Conservation (phyloP, 306 rosid species). For the Sphenostylis stenocarpa region DNA sequence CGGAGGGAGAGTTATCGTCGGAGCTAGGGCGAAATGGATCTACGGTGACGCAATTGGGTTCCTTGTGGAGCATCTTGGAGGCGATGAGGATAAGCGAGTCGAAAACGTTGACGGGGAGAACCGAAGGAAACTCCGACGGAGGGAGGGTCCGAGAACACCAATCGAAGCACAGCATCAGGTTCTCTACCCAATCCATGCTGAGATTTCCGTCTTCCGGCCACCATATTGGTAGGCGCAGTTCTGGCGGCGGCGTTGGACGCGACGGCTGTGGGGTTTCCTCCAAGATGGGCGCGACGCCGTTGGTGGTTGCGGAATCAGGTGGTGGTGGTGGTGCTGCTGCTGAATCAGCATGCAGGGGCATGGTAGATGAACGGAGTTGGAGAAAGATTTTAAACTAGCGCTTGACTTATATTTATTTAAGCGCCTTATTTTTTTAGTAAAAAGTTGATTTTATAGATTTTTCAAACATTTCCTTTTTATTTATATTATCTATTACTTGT, state of each 20-base stretch:
- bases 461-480: no score
- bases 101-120: constrained; percentile 64
- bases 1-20: constrained; percentile 17
- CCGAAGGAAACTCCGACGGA: constrained; percentile 57
- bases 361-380: constrained; percentile 20
- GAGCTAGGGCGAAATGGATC: constrained; percentile 44
- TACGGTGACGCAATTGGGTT: constrained; percentile 65
- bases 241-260: constrained; percentile 29
- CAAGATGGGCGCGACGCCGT: background rate
- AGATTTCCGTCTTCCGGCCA: constrained; percentile 66
- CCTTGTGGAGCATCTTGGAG: constrained; percentile 83
- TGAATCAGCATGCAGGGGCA: constrained; percentile 38
- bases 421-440: background rate
- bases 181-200: constrained; percentile 58
- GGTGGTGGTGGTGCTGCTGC: background rate
- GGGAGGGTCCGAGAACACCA: constrained; percentile 65
- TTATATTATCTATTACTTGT: no score
- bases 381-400: background rate
- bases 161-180: constrained; percentile 60
- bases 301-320: constrained; percentile 31
- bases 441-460: no score
- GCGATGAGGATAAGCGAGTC: constrained; percentile 67
- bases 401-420: background rate
- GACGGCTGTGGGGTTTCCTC: background rate
- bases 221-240: constrained; percentile 44